These are phyloP conservation scores for Pleurotus ostreatus DNA, from an alignment of 768 basidiomycete genomes.

Conservation along the genomic window DNA sequence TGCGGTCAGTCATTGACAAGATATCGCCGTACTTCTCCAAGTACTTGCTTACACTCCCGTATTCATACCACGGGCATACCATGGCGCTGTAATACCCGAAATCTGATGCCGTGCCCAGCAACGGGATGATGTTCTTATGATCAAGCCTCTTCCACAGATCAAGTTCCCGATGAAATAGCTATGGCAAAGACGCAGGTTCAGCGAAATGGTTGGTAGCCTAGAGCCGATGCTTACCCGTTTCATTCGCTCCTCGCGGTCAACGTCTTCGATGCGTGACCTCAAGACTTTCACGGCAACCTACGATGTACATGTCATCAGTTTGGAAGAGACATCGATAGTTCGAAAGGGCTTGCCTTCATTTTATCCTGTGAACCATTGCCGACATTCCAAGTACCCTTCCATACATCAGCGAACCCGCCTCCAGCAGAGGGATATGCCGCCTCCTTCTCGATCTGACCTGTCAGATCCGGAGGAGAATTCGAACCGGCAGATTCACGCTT, in stretches of 20 bases:
- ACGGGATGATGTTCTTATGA: slow-evolving; percentile 34
- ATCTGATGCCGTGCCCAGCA: slow-evolving; percentile 30
- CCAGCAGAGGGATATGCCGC: slow-evolving; percentile 32
- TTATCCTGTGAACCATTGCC: slow-evolving; percentile 13
- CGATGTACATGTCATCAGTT: neutral
- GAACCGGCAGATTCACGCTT: too few relatives aligned
- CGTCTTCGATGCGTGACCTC: slow-evolving; percentile 27
- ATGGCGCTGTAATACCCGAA: slow-evolving; percentile 33
- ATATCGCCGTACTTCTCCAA: slow-evolving; percentile 32
- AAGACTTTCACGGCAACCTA: slow-evolving; percentile 33
- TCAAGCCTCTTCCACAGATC: slow-evolving; percentile 32
- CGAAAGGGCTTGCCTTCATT: slow-evolving; percentile 13
- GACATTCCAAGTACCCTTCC: slow-evolving; percentile 31
- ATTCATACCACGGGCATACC: slow-evolving; percentile 39
- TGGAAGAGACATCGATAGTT: slow-evolving; percentile 2
- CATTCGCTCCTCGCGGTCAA: slow-evolving; percentile 26
- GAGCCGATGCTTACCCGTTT: slow-evolving; percentile 18
- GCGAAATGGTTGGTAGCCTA: neutral
- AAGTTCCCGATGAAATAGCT: slow-evolving; percentile 33
- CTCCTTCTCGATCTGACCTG: slow-evolving; percentile 24
- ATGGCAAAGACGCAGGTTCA: neutral
- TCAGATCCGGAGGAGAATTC: slow-evolving; percentile 22
- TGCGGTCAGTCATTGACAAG: slow-evolving; percentile 27
- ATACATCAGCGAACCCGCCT: slow-evolving; percentile 43
- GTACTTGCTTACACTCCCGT: slow-evolving; percentile 33